Conservation (phyloP, 2,329 filamentous ascomycete genomes). For the Fusarium duplospermum region DNA sequence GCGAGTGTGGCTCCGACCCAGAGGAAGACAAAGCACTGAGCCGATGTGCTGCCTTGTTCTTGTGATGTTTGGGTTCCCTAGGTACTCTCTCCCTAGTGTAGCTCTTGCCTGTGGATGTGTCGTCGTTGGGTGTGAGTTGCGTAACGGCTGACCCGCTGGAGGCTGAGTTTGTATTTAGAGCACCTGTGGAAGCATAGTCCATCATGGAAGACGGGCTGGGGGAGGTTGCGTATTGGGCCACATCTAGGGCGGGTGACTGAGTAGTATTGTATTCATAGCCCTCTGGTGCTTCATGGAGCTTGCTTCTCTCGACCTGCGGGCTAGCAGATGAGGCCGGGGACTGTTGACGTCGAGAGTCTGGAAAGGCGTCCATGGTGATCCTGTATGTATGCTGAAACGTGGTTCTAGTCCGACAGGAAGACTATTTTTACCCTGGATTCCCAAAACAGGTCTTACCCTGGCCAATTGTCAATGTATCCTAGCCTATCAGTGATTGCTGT, state of each 20-base stretch:
- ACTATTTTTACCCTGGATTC: not conserved
- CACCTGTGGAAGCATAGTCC: conserved; percentile 14
- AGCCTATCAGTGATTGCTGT: conserved; percentile 5
- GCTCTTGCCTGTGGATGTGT: conserved; percentile 7
- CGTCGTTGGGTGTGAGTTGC: conserved; percentile 26
- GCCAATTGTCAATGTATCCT: not conserved
- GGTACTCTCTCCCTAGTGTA: conserved; percentile 8
- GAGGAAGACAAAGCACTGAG: conserved; percentile 20
- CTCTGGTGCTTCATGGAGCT: conserved; percentile 10
- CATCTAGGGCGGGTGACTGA: conserved; percentile 12
- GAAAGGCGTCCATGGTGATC: conserved; percentile 15
- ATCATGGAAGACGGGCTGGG: conserved; percentile 29
- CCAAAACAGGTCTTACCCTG: not conserved
- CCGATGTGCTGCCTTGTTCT: conserved; percentile 24
- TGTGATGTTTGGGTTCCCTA: conserved; percentile 22
- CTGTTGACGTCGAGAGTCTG: not conserved
- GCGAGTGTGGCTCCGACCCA: conserved; percentile 22
- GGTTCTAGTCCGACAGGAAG: not conserved
- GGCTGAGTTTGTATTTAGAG: conserved; percentile 16
- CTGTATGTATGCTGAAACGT: not conserved
- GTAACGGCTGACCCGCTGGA: conserved; percentile 33
- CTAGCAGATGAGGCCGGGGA: not conserved
- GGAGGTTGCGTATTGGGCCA: conserved; percentile 22
- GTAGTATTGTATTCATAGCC: conserved; percentile 10
- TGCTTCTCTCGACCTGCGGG: not conserved